Evolutionary conservation across 352 stramenopile genomes (phyloP), one percentile per base, ranked within the genome.

Genomic region (Phytophthora constricta): DNA sequence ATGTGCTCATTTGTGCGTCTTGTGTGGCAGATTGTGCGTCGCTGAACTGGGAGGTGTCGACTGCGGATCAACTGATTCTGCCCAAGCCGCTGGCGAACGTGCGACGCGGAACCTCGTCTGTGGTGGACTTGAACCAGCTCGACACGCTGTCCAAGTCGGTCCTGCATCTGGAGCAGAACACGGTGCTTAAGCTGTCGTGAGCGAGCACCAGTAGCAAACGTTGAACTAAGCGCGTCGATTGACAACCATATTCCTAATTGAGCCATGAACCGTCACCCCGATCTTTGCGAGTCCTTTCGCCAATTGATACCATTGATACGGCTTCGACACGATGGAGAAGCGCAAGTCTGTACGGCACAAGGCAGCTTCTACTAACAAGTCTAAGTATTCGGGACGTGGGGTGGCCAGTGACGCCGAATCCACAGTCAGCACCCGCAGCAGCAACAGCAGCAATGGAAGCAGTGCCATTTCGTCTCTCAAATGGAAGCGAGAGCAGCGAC

Each of bases 91-190:
- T 83, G 20, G 51, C 48, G 1, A 75, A 63, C 31, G 56, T 54
- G 4, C 66, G 66, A 26, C 65, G 58, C 33, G 63, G 70, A 5
- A 48, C 42, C 9, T 62, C 65, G 10, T 65, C 28, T 20, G 54
- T 37, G 2, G 56, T 75, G 47, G 76, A 83, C 50, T 69, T 92
- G 20, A 62, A 82, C 49, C 81, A 90, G 68, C 79, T 92, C 48
- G 80, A 92, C 53, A 85, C 69, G 41, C 67, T 92, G 49, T 82
- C 84, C 33, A 74, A 86, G 60, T 82, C 83, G 27, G 81, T 92
- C 68, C 72, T 92, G 42, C 81, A 90, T 72, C 70, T 92, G 62
- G 84, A 92, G 70, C 79, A 90, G 66, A 88, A 79, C 65, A 92
- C 80, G 17, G 56, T 89, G 27, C 52, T 88, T 37, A 89, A 89